Base-by-base conservation (phyloP, 495 filamentous ascomycete species). In the Delitschia confertaspora region DNA sequence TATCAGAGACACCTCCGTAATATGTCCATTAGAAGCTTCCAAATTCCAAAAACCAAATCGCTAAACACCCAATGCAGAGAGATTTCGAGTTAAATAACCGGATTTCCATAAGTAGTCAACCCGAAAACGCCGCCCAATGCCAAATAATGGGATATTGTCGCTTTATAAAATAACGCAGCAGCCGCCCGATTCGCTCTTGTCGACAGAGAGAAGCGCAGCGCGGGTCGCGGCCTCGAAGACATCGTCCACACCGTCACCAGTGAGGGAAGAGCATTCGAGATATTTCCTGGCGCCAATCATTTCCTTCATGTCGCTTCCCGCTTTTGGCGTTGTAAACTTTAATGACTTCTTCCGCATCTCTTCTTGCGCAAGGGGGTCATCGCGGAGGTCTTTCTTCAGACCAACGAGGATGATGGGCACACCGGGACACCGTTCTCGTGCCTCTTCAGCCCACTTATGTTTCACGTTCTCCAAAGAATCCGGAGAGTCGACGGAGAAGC, bases 361-460 rank as follows among this genome's bases (percentile, higher is more conserved):
- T 65, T 96, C 93, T 41, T 88, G 78, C 21, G 91, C 91, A 1
- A 86, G 69, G 1, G 88, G 88, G 63, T 99, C 89, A 60, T 93
- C 88, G 31, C 91, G 83, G 20, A 99, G 75, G 69, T 99, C 91
- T 58, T 99, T 99, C 63, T 98, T 99, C 52, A 99, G 70, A 1
- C 93, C 91, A 42, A 99, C 91, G 7, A 99, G 73, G 56, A 99
- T 95, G 56, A 96, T 89, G 8, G 91, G 91, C 17, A 99, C 86
- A 19, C 75, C 80, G 14, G 86, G 88, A 58, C 89, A 96, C 47
- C 87, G 81, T 60, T 96, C 93, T 38, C 85, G 85, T 14, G 93
- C 93, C 69, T 99, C 91, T 65, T 86, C 83, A 31, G 93, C 83
- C 91, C 91, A 99, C 88, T 98, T 99, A 64, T 93, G 86, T 64